These are phyloP conservation scores for Talaromyces verruculosus DNA, from an alignment of 2,329 filamentous ascomycete species.

Conservation along the genomic window DNA sequence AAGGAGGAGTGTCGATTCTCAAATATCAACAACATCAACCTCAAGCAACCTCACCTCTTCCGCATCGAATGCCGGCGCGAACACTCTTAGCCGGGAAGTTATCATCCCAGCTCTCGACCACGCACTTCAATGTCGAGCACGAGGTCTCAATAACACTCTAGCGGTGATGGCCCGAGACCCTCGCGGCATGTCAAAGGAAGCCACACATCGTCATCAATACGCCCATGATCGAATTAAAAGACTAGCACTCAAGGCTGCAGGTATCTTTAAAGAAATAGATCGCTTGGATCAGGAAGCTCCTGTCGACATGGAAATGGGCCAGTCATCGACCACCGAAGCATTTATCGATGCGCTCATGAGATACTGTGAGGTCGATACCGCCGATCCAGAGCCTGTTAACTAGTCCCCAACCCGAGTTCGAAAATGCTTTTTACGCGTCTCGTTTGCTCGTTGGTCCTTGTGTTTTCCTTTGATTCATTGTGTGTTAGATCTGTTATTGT, in stretches of 20 bases:
- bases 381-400: conserved; percentile 59
- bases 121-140: conserved; percentile 74
- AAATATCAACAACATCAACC: conserved; percentile 42
- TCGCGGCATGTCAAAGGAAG: conserved; percentile 48
- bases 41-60: conserved; percentile 64
- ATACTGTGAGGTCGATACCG: conserved; percentile 81
- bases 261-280: conserved; percentile 87
- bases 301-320: conserved; percentile 90
- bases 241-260: conserved; percentile 77
- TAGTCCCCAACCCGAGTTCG: background rate
- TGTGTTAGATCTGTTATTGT: background rate
- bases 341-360: conserved; percentile 79
- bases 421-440: background rate
- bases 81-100: conserved; percentile 49
- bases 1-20: conserved; percentile 16
- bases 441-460: background rate
- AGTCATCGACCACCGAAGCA: conserved; percentile 84
- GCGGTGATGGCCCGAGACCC: conserved; percentile 31
- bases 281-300: conserved; percentile 80
- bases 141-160: conserved; percentile 52
- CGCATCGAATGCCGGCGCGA: conserved; percentile 10
- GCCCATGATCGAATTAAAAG: conserved; percentile 80
- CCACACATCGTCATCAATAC: conserved; percentile 62
- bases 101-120: conserved; percentile 91
- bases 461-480: background rate